Conservation (phyloP, 495 filamentous ascomycete genomes). For the Penicillium egyptiacum region DNA sequence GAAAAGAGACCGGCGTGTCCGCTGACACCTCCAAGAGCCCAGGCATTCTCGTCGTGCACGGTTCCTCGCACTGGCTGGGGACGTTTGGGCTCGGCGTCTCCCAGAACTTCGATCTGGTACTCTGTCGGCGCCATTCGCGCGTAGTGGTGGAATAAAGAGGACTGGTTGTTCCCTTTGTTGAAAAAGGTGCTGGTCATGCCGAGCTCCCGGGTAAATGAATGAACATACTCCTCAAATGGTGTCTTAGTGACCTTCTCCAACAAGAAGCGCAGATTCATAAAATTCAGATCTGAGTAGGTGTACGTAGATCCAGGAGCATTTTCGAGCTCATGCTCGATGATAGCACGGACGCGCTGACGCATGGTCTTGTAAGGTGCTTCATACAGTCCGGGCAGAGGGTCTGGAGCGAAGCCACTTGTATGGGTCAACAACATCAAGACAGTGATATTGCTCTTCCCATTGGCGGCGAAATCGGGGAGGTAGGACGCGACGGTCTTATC, state of each 20-base stretch:
- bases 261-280: conserved; percentile 29
- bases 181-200: conserved; percentile 32
- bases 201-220: conserved; percentile 20
- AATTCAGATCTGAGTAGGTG: conserved; percentile 32
- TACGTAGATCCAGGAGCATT: conserved; percentile 28
- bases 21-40: conserved; percentile 26
- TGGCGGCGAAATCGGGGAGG: conserved; percentile 26
- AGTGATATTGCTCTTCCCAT: conserved; percentile 30
- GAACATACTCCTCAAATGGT: conserved; percentile 23
- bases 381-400: conserved; percentile 20
- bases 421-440: conserved; percentile 29
- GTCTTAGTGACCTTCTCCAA: conserved; percentile 24
- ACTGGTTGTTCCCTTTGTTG: conserved; percentile 29
- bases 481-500: conserved; percentile 26
- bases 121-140: conserved; percentile 30
- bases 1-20: conserved; percentile 32
- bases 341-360: conserved; percentile 22
- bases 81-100: conserved; percentile 24
- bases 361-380: conserved; percentile 17
- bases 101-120: conserved; percentile 29
- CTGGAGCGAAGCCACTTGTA: conserved; percentile 28
- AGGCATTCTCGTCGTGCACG: conserved; percentile 34
- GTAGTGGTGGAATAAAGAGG: conserved; percentile 18
- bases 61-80: conserved; percentile 33
- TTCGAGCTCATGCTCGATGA: conserved; percentile 23